A percentile compares a stretch with the other conserved stretches of the same genome.
These are phyloP conservation scores for Thymus quinquecostatus DNA, from an alignment of 257 asterid species.

Conservation along the genomic window DNA sequence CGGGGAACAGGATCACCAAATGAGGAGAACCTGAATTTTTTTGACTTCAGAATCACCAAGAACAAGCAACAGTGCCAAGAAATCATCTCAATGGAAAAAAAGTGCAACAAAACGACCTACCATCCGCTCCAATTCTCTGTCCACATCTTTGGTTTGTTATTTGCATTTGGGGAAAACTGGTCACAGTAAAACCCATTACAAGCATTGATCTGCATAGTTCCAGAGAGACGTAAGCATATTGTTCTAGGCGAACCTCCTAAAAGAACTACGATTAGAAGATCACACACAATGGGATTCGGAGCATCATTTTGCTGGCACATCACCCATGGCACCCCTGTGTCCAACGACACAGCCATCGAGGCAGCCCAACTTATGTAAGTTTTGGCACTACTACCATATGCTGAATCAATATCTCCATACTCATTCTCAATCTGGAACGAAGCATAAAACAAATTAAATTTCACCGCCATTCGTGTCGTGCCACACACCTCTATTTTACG, in stretches of 20 bases:
- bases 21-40: conserved; percentile 64
- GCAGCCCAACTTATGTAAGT: conserved; percentile 88
- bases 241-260: background rate
- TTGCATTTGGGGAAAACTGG: conserved; percentile 89
- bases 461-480: background rate
- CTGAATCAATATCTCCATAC: conserved; percentile 68
- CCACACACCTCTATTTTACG: conserved; percentile 39
- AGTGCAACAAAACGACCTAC: conserved; percentile 36
- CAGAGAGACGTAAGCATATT: conserved; percentile 14
- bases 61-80: background rate
- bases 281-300: conserved; percentile 81
- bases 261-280: background rate
- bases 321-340: conserved; percentile 94
- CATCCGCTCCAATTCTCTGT: conserved; percentile 99
- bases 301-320: conserved; percentile 97
- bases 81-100: background rate
- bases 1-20: conserved; percentile 78
- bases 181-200: conserved; percentile 96
- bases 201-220: conserved; percentile 68
- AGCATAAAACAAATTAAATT: background rate
- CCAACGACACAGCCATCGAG: conserved; percentile 71
- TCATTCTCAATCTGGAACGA: conserved; percentile 73
- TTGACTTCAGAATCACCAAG: background rate
- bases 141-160: conserved; percentile 87
- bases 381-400: conserved; percentile 69